Percentiles rank a stretch among this genome's conserved stretches.
Evolutionary conservation across 73 alveolate species (phyloP).

Genomic region (Effrenium voratum): DNA sequence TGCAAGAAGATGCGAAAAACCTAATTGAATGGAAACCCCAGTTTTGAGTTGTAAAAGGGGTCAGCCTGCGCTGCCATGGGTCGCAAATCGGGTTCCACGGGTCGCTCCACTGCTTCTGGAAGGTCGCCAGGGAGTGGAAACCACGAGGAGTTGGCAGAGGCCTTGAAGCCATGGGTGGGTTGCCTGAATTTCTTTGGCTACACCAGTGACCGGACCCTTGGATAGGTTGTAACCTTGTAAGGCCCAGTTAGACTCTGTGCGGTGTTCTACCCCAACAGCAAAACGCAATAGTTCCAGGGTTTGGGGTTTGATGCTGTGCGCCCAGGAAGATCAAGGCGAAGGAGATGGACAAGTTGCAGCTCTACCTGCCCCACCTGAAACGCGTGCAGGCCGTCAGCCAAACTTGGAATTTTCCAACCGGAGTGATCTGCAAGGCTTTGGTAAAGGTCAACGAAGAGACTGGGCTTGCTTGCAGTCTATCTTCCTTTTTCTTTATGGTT

Average conservation of each 20-base stretch:
- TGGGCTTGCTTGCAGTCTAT: too few species aligned
- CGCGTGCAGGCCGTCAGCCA: neutral
- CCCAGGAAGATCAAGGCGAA: neutral
- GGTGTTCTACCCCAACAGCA: neutral
- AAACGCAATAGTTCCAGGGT: too few species aligned
- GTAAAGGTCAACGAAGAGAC: neutral
- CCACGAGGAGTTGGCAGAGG: neutral
- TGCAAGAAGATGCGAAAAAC: neutral
- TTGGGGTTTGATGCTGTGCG: too few species aligned
- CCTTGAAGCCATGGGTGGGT: constrained; percentile 13
- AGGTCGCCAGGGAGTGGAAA: neutral
- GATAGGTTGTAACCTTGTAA: neutral
- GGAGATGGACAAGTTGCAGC: neutral
- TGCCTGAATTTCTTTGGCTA: neutral
- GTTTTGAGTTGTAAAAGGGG: neutral
- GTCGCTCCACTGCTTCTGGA: neutral
- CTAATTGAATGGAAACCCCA: neutral
- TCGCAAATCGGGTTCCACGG: neutral
- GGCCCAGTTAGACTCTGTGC: neutral
- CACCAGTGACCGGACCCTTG: neutral
- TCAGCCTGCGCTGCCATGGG: neutral
- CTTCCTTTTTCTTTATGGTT: too few species aligned
- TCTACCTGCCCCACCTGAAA: neutral
- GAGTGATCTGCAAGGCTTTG: neutral
- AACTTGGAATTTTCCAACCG: neutral